Evolutionary conservation across 352 stramenopile species (phyloP).

Genomic region (Albugo laibachii): DNA sequence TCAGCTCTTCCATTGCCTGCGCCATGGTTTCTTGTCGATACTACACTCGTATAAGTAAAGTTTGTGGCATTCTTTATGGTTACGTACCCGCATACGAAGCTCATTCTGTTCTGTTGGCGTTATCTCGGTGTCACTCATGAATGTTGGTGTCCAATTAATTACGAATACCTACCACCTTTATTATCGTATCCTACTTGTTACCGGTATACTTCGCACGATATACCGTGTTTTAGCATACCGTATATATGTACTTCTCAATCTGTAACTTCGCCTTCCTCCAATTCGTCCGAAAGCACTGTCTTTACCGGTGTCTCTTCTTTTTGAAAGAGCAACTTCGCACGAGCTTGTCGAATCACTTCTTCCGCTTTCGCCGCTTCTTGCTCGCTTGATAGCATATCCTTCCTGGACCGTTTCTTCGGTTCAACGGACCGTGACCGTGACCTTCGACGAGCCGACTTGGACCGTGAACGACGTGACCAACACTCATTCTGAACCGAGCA

Average conservation of each 20-base stretch:
- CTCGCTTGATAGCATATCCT: constrained; percentile 11
- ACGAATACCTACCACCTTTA: too few relatives aligned
- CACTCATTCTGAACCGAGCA: neutral
- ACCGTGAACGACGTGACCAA: neutral
- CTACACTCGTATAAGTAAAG: constrained; percentile 10
- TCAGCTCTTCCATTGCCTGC: constrained; percentile 70
- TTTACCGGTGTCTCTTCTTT: constrained; percentile 6
- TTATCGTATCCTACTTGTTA: too few relatives aligned
- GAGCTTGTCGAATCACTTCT: constrained; percentile 46
- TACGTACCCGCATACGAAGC: constrained; percentile 53
- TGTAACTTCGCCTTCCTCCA: constrained; percentile 26
- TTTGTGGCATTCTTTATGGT: neutral
- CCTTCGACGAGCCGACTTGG: constrained; percentile 1
- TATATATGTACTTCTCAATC: too few relatives aligned
- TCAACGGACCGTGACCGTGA: neutral
- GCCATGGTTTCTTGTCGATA: constrained; percentile 67
- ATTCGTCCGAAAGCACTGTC: constrained; percentile 10
- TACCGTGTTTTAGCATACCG: too few relatives aligned
- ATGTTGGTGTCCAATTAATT: too few relatives aligned
- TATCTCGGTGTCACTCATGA: constrained; percentile 23
- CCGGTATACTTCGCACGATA: too few relatives aligned
- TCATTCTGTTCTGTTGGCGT: constrained; percentile 71
- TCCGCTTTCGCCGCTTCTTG: constrained; percentile 33
- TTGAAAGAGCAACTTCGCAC: constrained; percentile 31
- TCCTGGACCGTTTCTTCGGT: constrained; percentile 6